Evolutionary conservation across 257 asterid species (phyloP), one percentile per base, ranked within the genome.

Genomic region (Marsdenia floribunda): DNA sequence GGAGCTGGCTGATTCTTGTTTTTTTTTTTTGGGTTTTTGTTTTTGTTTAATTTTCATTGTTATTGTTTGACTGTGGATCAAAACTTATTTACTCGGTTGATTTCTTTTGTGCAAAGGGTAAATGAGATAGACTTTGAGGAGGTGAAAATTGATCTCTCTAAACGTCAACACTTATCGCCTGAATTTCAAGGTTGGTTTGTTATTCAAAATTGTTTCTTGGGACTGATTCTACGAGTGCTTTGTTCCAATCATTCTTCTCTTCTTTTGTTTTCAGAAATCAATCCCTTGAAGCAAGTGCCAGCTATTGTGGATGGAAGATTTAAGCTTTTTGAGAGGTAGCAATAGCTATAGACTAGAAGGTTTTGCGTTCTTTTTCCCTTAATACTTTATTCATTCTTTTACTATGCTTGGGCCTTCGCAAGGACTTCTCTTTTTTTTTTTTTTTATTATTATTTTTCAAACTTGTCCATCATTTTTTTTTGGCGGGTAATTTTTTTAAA

Each of bases 101-200:
- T 47, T 4, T 6, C 54, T 76, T 73, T 65, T 75, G 58, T 75
- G 72, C 58, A 16, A 75, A 91, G 98, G 83, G 76, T 82, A 18
- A 91, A 93, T 77, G 96, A 89, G 80, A 91, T 93, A 3, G 97
- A 90, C 6, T 91, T 93, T 76, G 97, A 93, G 83, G 97, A 91
- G 82, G 90, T 90, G 70, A 86, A 16, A 53, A 78, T 87, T 75
- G 88, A 89, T 55, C 74, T 93, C 44, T 29, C 85, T 78, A 90
- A 81, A 75, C 83, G 86, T 78, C 88, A 89, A 85, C 91, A 93
- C 0, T 71, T 81, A 49, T 72, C 95, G 77, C 92, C 93, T 81
- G 92, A 90, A 84, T 93, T 81, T 80, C 65, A 74, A 86, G 96
- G 98, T 40, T 35, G 2, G 55, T 63, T 63, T 60, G 7, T 33